Base-by-base conservation (phyloP, 2,329 filamentous ascomycete genomes). In the Colletotrichum echinochloae region DNA sequence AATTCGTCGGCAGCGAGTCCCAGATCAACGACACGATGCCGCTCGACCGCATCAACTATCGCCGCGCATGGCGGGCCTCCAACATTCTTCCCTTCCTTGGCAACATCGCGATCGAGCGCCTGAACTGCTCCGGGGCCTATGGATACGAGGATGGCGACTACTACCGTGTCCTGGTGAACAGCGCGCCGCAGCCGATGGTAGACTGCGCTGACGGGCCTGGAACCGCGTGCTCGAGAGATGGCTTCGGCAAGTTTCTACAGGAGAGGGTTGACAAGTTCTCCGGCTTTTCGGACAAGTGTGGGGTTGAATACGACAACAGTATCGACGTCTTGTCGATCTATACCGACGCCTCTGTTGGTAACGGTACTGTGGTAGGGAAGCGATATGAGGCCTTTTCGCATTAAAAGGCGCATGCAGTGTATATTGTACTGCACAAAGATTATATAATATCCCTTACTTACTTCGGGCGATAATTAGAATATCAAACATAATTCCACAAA, bases 21-120 rank as follows among this genome's bases (percentile, higher is more conserved):
- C 70, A 76, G 18, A 80, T 89, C 73, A 91, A 91, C 73, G 86
- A 84, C 60, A 91, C 90, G 2, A 92, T 92, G 87, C 90, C 90
- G 0, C 80, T 87, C 0, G 85, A 88, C 72, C 82, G 83, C 30
- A 88, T 91, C 76, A 92, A 92, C 80, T 85, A 89, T 77, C 82
- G 84, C 30, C 87, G 90, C 33, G 87, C 84, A 1, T 92, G 90
- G 90, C 85, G 84, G 75, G 89, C 87, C 72, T 90, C 88, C 3
- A 83, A 88, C 71, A 83, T 92, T 46, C 78, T 92, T 37, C 89
- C 90, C 0, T 92, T 92, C 77, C 79, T 92, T 60, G 86, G 86
- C 37, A 92, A 92, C 77, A 82, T 92, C 30, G 90, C 89, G 0
- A 85, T 92, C 49, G 91, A 92, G 82, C 85, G 87, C 61, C 80